Evolutionary conservation across 192 early-diverging fungal species (phyloP).

Genomic region (Gorgonomyces haynaldii): DNA sequence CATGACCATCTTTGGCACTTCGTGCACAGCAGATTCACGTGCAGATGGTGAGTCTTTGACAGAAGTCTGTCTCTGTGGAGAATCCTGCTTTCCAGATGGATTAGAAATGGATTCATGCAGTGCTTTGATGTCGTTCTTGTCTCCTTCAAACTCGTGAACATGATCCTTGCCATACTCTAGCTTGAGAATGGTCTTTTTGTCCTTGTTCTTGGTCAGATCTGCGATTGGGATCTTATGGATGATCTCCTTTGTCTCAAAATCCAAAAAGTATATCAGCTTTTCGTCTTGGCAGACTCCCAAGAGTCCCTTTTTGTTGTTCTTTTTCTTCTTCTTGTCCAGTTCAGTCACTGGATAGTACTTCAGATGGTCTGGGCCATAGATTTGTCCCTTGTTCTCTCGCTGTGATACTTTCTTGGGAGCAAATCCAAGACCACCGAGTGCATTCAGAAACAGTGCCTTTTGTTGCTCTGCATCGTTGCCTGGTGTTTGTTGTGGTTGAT

Average conservation of each 20-base stretch:
- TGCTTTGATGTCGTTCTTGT: slow-evolving; percentile 29
- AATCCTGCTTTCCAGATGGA: neutral
- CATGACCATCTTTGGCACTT: no score
- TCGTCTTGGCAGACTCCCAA: slow-evolving; percentile 31
- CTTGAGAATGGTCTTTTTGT: slow-evolving; percentile 34
- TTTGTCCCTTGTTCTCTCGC: slow-evolving; percentile 13
- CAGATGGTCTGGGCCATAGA: slow-evolving; percentile 8
- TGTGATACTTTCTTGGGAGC: slow-evolving; percentile 1
- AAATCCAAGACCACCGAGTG: slow-evolving; percentile 30
- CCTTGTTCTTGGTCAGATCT: slow-evolving; percentile 34
- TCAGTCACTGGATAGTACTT: slow-evolving; percentile 13
- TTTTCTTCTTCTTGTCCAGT: slow-evolving; percentile 46
- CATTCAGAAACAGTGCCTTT: slow-evolving; percentile 25
- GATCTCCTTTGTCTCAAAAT: slow-evolving; percentile 8
- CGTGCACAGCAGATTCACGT: slow-evolving; percentile 2
- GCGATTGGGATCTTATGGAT: neutral
- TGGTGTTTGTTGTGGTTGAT: neutral
- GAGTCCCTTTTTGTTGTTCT: slow-evolving; percentile 33
- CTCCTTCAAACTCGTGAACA: slow-evolving; percentile 35
- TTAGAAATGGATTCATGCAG: slow-evolving; percentile 12
- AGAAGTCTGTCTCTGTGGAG: neutral
- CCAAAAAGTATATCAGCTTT: slow-evolving; percentile 31
- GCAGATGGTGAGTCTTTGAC: slow-evolving; percentile 4
- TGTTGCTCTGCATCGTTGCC: slow-evolving; percentile 22
- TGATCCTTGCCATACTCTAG: slow-evolving; percentile 17